Conservation (phyloP, 2,329 filamentous ascomycete genomes). For the Nothophoma quercina region DNA sequence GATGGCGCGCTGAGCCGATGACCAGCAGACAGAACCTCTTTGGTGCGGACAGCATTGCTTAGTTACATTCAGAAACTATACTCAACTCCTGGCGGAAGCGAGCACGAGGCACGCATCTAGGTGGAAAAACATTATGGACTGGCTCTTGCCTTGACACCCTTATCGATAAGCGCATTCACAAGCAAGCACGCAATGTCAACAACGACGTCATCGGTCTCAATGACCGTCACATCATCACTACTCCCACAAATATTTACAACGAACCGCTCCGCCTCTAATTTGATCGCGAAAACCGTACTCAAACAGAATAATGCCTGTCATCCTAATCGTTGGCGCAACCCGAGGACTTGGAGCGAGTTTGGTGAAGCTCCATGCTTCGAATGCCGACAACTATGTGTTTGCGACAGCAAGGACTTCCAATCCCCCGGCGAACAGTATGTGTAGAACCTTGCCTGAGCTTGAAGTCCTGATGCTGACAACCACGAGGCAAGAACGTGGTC, state of each 20-base stretch:
- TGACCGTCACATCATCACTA: background rate
- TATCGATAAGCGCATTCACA: constrained; percentile 6
- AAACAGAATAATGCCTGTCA: constrained; percentile 53
- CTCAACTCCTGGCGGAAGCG: no score
- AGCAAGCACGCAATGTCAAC: constrained; percentile 13
- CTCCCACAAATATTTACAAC: no score
- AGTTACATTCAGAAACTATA: no score
- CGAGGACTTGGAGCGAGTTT: constrained; percentile 72
- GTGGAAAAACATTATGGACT: no score
- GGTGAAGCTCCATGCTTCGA: constrained; percentile 63
- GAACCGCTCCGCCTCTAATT: no score
- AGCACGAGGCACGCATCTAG: no score
- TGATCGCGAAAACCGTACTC: no score
- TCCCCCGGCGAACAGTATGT: constrained; percentile 50
- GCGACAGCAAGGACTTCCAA: constrained; percentile 64
- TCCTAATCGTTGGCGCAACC: constrained; percentile 73
- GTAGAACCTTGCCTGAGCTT: rapidly evolving
- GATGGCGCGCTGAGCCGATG: constrained; percentile 18
- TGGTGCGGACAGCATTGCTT: background rate
- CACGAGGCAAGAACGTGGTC: constrained; percentile 49
- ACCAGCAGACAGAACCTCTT: constrained; percentile 14
- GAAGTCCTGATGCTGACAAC: background rate
- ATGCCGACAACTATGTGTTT: constrained; percentile 59
- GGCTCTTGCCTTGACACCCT: no score
- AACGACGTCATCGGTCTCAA: constrained; percentile 8